Conservation (phyloP, 176 grass and related monocot genomes). For the Chrysopogon serrulatus region DNA sequence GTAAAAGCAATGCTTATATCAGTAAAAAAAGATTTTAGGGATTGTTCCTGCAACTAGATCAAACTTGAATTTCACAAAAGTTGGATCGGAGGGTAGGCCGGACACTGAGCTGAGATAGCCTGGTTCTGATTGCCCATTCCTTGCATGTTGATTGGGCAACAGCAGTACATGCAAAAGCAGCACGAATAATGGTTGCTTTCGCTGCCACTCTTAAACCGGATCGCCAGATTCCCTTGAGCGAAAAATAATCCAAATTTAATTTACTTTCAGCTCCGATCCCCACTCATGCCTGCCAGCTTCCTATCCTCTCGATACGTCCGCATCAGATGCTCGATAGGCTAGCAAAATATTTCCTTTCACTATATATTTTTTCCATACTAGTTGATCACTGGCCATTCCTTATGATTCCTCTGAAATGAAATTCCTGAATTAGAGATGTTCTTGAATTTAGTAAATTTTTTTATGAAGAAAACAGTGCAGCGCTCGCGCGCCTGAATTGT, state of each 20-base stretch:
- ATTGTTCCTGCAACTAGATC: too few species aligned
- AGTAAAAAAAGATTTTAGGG: too few species aligned
- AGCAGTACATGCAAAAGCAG: conserved; percentile 4
- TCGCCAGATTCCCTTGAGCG: conserved; percentile 3
- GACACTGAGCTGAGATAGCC: not conserved
- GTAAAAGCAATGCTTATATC: too few species aligned
- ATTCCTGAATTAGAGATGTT: not conserved
- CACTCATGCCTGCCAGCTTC: not conserved
- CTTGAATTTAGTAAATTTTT: not conserved
- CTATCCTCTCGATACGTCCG: not conserved
- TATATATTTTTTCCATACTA: not conserved
- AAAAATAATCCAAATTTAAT: not conserved
- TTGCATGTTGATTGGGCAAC: conserved; percentile 21
- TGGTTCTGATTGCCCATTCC: not conserved
- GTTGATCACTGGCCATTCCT: not conserved
- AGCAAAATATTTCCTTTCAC: too few species aligned
- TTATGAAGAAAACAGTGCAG: not conserved
- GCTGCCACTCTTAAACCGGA: not conserved
- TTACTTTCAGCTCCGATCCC: not conserved
- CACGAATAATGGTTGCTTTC: conserved; percentile 38
- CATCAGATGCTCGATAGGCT: not conserved
- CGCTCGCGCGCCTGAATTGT: not conserved
- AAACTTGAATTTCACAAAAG: not conserved
- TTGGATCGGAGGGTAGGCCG: not conserved
- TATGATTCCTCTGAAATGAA: not conserved